phyloP scores from a whole-genome alignment of 2,329 filamentous ascomycete genomes.

The Cladophialophora immunda region DNA sequence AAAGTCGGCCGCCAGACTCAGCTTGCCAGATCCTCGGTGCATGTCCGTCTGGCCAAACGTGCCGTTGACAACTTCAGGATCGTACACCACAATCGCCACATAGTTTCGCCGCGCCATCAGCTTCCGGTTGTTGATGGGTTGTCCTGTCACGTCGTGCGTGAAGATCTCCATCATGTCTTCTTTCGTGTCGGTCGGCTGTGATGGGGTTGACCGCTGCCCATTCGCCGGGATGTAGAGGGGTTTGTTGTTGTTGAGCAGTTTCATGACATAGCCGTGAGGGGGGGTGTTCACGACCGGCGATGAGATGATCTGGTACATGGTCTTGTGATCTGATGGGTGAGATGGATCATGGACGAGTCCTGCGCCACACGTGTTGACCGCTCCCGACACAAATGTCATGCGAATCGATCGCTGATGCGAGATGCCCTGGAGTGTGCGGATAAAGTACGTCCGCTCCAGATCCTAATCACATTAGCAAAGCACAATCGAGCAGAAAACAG shows the following conservation, averaged over 20 bases:
- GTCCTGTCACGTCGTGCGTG: conserved; percentile 89
- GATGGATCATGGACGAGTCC: conserved; percentile 93
- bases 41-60: conserved; percentile 51
- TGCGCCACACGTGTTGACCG: conserved; percentile 87
- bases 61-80: conserved; percentile 76
- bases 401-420: conserved; percentile 92
- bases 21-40: conserved; percentile 59
- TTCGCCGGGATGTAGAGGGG: conserved; percentile 90
- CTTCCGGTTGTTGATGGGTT: conserved; percentile 81
- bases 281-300: conserved; percentile 92
- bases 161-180: conserved; percentile 99
- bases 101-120: conserved; percentile 96
- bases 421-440: conserved; percentile 94
- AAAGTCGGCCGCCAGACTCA: conserved; percentile 94
- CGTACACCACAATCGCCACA: conserved; percentile 90
- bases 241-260: conserved; percentile 87
- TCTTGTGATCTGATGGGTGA: conserved; percentile 93
- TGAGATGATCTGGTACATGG: conserved; percentile 98
- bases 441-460: conserved; percentile 93
- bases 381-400: conserved; percentile 96
- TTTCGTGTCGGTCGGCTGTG: conserved; percentile 83
- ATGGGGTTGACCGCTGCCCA: conserved; percentile 74
- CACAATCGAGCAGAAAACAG: background rate
- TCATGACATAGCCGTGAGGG: conserved; percentile 83
- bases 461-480: conserved; percentile 61